Evolutionary conservation across 108 stramenopile genomes (phyloP), one percentile per base, ranked within the genome.

Genomic region (Pseudonitzschia delicatissima): DNA sequence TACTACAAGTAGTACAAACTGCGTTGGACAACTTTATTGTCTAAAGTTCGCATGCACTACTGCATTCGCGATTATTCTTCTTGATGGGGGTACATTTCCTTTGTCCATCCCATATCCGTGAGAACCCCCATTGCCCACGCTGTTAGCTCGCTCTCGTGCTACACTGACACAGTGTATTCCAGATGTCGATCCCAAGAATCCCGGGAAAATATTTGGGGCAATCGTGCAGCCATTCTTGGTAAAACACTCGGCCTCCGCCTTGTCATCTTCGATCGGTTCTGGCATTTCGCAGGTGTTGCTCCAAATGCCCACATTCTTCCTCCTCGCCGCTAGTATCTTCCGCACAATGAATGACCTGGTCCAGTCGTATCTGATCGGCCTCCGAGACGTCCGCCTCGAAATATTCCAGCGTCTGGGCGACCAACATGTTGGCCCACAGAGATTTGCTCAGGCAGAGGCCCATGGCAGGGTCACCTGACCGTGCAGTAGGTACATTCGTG

Each of bases 351-450:
- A 55, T 33, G 18, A 55, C 53, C 33, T 33, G 17, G 17, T 55
- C 53, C 9, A 55, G 8, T 12, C 31, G 33, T 13, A 55, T 55
- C 53, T 55, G 53, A 27, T 55, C 53, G n/a, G 7, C 33, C 32
- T 8, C n/a, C 29, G 53, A 55, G 2, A 32, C 31, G 33, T 55
- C 53, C 53, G 28, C 33, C n/a, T 55, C 29, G n/a, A 55, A 31
- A 9, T 55, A 27, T 0, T 55, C 53, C 33, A 32, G 33, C n/a
- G 53, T 29, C n/a, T 55, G 53, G 17, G 53, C 53, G 6, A 55
- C 53, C 15, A 55, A 6, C 53, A 55, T 27, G 17, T 55, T 55
- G 29, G 28, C 53, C 53, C 53, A 55, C n/a, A 55, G 33, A 7
- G 29, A 33, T 15, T 33, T 27, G 2, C 26, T 28, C 0, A 55